Evolutionary conservation across 2,329 filamentous ascomycete species (phyloP), one percentile per base, ranked within the genome.

Genomic region (Beauveria pseudobassiana): DNA sequence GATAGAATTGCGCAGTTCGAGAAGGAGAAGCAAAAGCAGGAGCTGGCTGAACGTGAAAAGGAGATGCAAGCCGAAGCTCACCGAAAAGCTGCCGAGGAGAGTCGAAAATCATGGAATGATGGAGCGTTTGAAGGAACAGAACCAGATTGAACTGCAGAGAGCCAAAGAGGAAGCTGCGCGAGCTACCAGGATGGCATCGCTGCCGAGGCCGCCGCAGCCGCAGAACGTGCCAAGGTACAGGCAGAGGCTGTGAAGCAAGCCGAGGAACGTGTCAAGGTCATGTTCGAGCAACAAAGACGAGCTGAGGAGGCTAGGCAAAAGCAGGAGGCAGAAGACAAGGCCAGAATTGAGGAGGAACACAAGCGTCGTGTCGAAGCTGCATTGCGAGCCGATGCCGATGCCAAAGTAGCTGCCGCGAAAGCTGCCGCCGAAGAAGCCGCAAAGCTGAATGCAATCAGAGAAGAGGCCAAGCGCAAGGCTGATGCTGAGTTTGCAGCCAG

Each of bases 311-410:
- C 76, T 28, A 74, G 69, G n/a, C 69, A 73, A 52, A 72, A 73
- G 62, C 69, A 71, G 28, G 76, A 78, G 18, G 75, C 75, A 8
- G 75, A 78, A 43, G 76, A 72, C 7, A 67, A 70, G 16, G 65
- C 65, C 18, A 67, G 77, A 1, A 82, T 81, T 10, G 80, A 85
- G 63, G 77, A 80, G 26, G 78, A 79, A 46, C 77, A 80, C 18
- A 69, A 70, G 38, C 69, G 70, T 38, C 75, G 73, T 40, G 65
- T 80, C 34, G 77, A 80, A 54, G 74, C 74, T 20, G 77, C 76
- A 12, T 68, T 80, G 40, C 77, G 70, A 66, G 75, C 73, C 18
- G 74, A 75, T 48, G 75, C 71, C 2, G 77, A 75, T 6, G 76
- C 76, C 49, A 77, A 78, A 64, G 70, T 67, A 10, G 71, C 78